A percentile compares a stretch with the other conserved stretches of the same genome.
Conservation (phyloP, 352 stramenopile species). For the Globisporangium yorkense region DNA sequence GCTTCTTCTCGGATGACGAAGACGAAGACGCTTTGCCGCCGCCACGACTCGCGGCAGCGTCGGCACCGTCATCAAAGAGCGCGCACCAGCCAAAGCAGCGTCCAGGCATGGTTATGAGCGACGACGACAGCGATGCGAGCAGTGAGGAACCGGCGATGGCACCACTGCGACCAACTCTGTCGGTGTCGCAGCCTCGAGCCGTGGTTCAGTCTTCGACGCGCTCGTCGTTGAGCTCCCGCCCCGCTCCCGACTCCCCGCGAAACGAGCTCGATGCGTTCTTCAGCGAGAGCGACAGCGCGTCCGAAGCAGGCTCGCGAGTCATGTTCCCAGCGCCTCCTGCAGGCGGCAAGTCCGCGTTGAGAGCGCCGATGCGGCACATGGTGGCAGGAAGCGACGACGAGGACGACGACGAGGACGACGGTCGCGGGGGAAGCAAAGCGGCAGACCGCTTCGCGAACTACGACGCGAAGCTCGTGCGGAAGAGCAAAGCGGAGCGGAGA, state of each 20-base stretch:
- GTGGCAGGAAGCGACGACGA: conserved; percentile 7
- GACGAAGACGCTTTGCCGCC: neutral
- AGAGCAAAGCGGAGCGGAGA: conserved; percentile 25
- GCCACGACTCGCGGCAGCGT: neutral
- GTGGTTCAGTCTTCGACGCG: neutral
- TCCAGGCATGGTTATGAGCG: conserved; percentile 3
- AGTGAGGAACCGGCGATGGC: neutral
- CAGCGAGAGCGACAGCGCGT: conserved; percentile 59
- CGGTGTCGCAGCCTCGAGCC: neutral
- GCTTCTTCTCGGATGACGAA: neutral
- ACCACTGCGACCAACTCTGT: no score
- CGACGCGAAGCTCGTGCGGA: conserved; percentile 24
- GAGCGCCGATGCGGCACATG: neutral
- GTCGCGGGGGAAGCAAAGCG: conserved; percentile 9
- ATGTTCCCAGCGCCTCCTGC: conserved; percentile 2
- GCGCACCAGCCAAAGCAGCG: neutral
- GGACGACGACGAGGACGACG: conserved; percentile 22
- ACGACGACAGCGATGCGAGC: conserved; percentile 7
- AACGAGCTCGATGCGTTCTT: conserved; percentile 61
- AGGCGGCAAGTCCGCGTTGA: neutral
- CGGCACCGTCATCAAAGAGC: neutral
- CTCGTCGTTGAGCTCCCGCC: neutral
- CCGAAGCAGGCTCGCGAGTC: conserved; percentile 11
- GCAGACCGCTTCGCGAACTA: conserved; percentile 45
- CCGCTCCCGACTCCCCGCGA: neutral